Evolutionary conservation across 2,329 filamentous ascomycete genomes (phyloP), one percentile per base, ranked within the genome.

Genomic region (Aspergillus novoparasiticus): DNA sequence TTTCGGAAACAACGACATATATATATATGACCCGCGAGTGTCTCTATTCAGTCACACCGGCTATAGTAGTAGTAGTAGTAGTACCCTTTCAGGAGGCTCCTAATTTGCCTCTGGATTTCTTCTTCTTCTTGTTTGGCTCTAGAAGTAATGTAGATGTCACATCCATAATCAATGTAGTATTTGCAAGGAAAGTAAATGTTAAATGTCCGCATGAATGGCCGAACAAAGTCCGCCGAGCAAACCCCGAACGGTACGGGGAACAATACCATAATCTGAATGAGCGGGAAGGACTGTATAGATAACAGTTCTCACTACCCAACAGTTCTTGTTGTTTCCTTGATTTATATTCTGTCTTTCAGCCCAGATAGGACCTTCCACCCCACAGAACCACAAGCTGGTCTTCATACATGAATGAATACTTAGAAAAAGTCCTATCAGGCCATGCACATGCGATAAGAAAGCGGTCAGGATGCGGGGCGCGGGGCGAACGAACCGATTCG

Each of bases 391-490:
- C 39, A 41, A 41, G 8, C 16, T 41, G 9, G 39, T n/a, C 34
- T 16, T 36, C 16, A 41, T 41, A 3, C 39, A 41, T 41, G 3
- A 26, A 26, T 5, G 6, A 41, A 9, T 9, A 41, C 14, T 1
- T 5, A n/a, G 19, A 41, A 11, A 32, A 6, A 26, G 30, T 3
- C 11, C 16, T 23, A 28, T 6, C 30, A 30, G 19, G 4, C 21
- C 12, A 30, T 14, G 26, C 48, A 51, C 48, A 51, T 51, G 48
- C 60, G 60, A 62, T 58, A 62, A 62, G 60, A 62, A 62, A 34
- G 60, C 60, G 60, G 48, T 51, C 48, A 51, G 28, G 6, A 51
- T 51, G 48, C 48, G 48, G 48, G 48, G 48, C 11, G 45, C 45
- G 21, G 21, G 39, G 45, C 43, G 43, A 46, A 6, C 14, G 23